A percentile compares a stretch with the other conserved stretches of the same genome.
These are phyloP conservation scores for Dinochytrium kinnereticum DNA, from an alignment of 371 early-diverging fungal genomes.

Conservation along the genomic window DNA sequence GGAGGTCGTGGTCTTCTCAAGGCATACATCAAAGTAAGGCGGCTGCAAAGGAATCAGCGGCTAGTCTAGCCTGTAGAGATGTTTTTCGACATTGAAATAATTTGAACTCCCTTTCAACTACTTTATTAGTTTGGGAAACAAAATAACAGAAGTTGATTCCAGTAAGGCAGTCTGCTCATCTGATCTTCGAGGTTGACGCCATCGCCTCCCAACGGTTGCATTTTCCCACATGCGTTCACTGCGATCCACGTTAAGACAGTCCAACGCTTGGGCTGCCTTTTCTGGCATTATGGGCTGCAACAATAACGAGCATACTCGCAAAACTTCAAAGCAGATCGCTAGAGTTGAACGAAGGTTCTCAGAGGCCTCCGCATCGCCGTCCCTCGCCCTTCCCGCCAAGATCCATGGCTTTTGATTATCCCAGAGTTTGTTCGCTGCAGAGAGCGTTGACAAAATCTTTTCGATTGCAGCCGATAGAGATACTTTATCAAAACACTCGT, in stretches of 20 bases:
- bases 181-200: background rate
- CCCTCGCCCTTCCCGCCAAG: slow-evolving; percentile 54
- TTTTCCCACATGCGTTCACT: slow-evolving; percentile 33
- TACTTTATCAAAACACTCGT: slow-evolving; percentile 15
- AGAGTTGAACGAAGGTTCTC: slow-evolving; percentile 65
- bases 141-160: background rate
- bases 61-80: background rate
- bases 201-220: slow-evolving; percentile 28
- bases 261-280: slow-evolving; percentile 69
- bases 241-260: slow-evolving; percentile 37
- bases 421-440: slow-evolving; percentile 77
- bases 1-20: background rate
- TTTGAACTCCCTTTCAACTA: background rate
- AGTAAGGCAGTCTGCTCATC: background rate
- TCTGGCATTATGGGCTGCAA: slow-evolving; percentile 89
- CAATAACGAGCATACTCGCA: slow-evolving; percentile 74
- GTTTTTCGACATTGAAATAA: too few species aligned
- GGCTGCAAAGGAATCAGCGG: background rate
- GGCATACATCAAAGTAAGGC: background rate
- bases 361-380: slow-evolving; percentile 35
- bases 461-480: slow-evolving; percentile 53
- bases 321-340: slow-evolving; percentile 76
- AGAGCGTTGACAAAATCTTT: slow-evolving; percentile 59
- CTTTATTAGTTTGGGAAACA: background rate
- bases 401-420: slow-evolving; percentile 82